Evolutionary conservation across 1,284 basidiomycete species (phyloP).

Genomic region (Neolentinus lepideus): DNA sequence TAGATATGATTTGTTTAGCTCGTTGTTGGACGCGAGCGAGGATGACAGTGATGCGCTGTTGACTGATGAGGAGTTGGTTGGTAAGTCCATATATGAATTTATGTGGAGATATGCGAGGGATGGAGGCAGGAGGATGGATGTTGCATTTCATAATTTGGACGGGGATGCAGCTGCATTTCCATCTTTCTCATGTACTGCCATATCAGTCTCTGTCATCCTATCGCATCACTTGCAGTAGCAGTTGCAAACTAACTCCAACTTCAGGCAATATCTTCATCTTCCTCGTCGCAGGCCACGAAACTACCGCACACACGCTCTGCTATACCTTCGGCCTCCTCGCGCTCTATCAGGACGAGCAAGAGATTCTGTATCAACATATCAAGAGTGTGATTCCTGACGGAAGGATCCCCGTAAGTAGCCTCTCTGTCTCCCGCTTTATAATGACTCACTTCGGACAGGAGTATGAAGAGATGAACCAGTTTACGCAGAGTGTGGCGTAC

Average conservation of each 20-base stretch:
- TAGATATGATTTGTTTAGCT: conserved; percentile 48
- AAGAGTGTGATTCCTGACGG: conserved; percentile 33
- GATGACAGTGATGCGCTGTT: conserved; percentile 28
- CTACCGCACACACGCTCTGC: conserved; percentile 46
- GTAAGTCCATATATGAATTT: conserved; percentile 19
- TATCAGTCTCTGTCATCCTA: too few relatives aligned
- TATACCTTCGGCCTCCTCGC: conserved; percentile 48
- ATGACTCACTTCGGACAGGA: conserved; percentile 16
- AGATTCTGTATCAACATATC: conserved; percentile 49
- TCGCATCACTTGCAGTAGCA: too few relatives aligned
- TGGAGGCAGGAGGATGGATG: too few relatives aligned
- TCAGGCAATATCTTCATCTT: conserved; percentile 55
- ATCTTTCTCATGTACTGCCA: too few relatives aligned
- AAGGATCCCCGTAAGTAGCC: conserved; percentile 29
- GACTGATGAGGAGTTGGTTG: conserved; percentile 42
- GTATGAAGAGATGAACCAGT: conserved; percentile 43
- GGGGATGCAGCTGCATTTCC: too few relatives aligned
- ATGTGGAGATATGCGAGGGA: too few relatives aligned
- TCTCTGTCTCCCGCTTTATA: neutral
- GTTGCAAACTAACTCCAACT: too few relatives aligned
- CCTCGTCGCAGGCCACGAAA: conserved; percentile 56
- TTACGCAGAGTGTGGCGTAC: conserved; percentile 40
- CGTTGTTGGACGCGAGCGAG: conserved; percentile 42
- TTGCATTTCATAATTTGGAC: too few relatives aligned
- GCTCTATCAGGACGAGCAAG: conserved; percentile 54